Evolutionary conservation across 345 rosid species (phyloP).

Genomic region (Eucalyptus rudis): DNA sequence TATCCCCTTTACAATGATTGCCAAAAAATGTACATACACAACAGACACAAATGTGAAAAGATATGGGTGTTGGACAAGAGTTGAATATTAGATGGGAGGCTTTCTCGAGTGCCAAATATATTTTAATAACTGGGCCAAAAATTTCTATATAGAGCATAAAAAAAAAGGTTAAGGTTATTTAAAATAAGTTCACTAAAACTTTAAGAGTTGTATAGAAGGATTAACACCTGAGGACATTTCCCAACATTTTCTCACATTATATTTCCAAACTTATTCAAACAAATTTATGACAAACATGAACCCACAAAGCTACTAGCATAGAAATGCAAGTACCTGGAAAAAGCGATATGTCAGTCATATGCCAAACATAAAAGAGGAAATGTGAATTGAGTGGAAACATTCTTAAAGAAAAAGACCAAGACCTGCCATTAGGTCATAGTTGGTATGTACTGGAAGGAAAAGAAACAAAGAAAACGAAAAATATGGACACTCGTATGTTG

Average conservation of each 20-base stretch:
- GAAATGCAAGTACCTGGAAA: neutral
- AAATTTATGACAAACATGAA: neutral
- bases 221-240: neutral
- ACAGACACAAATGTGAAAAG: neutral
- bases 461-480: neutral
- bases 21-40: neutral
- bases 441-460: neutral
- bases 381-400: neutral
- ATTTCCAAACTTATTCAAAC: neutral
- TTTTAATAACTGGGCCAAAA: neutral
- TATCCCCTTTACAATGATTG: neutral
- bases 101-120: neutral
- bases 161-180: neutral
- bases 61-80: neutral
- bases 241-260: neutral
- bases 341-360: neutral
- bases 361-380: neutral
- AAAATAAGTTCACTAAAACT: neutral
- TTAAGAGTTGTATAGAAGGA: neutral
- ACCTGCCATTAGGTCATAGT: neutral
- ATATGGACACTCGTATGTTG: neutral
- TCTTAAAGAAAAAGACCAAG: neutral
- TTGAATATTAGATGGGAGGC: neutral
- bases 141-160: neutral
- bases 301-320: neutral